These are phyloP conservation scores for Scedosporium apiospermum DNA, from an alignment of 2,329 filamentous ascomycete species.

Conservation along the genomic window DNA sequence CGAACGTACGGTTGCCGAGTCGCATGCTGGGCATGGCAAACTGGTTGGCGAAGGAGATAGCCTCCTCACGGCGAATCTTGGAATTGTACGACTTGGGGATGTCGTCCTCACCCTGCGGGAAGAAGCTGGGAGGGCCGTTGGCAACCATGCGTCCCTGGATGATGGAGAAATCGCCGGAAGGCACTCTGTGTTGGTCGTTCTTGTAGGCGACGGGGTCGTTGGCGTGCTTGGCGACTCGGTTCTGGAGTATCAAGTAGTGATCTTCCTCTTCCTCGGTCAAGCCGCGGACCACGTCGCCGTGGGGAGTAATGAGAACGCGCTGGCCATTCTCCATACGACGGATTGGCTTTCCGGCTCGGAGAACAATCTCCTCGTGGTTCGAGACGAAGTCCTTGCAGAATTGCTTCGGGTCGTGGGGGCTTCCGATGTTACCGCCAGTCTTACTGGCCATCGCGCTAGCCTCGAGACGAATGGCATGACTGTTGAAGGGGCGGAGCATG, in stretches of 20 bases:
- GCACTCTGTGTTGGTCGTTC: constrained; percentile 39
- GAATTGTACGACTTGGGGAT: constrained; percentile 48
- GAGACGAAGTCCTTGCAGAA: constrained; percentile 1
- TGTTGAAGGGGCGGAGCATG: constrained; percentile 25
- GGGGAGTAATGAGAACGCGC: constrained; percentile 64
- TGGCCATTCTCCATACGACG: constrained; percentile 48
- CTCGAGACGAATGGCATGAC: constrained; percentile 4
- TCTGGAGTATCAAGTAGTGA: constrained; percentile 60
- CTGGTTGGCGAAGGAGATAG: constrained; percentile 60
- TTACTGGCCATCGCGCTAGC: constrained; percentile 3
- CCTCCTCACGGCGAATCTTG: constrained; percentile 58
- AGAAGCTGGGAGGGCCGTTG: constrained; percentile 53
- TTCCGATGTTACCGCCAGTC: neutral
- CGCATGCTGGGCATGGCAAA: constrained; percentile 54
- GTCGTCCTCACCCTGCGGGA: constrained; percentile 38
- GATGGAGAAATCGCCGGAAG: constrained; percentile 47
- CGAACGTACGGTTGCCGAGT: constrained; percentile 37
- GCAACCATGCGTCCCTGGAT: constrained; percentile 57
- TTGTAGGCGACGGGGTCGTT: constrained; percentile 46
- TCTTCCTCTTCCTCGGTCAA: constrained; percentile 60
- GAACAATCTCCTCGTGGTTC: constrained; percentile 9
- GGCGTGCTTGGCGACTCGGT: constrained; percentile 38
- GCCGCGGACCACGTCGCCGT: constrained; percentile 67
- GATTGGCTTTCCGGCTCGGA: constrained; percentile 35
- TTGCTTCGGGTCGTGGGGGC: neutral